Base-by-base conservation (phyloP, 805 yeast genomes). In the Barnettozyma sucrosica region DNA sequence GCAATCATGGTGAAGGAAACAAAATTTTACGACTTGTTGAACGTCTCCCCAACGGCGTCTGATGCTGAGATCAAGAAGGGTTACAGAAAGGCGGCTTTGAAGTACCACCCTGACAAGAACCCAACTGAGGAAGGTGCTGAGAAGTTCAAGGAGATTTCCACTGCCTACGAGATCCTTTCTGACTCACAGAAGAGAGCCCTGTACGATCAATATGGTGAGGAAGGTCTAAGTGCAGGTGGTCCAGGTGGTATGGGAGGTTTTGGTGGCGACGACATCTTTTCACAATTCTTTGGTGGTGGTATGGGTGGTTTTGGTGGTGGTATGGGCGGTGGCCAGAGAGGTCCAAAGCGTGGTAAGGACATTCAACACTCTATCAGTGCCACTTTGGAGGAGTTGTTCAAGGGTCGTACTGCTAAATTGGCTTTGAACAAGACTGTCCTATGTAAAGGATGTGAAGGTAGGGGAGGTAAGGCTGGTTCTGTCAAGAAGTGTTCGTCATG, bases 381-480 rank as follows among this genome's bases (percentile, higher is more conserved):
- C 58, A 76, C 96, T 41, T 76, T 93, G 61, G 98, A 92, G 70
- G 98, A 93, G 66, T 75, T 93, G 53, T 93, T 81, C 79, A 86
- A 84, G 70, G 99, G 99, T 54, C 86, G 90, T 74, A 82, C 89
- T 41, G 83, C 97, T 50, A 93, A 93, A 72, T 77, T 93, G 72
- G 96, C 98, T 8, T 77, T 93, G 53, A 89, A 89, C 73, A 89
- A 89, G 75, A 90, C 97, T 47, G 76, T 92, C 38, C 70, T 89
- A 57, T 93, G 99, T 80, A 77, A 79, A 63, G 63, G 79, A 43
- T 93, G 99, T 77, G 84, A 87, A 47, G 99, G 99, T 62, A 81
- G 81, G 62, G 99, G 99, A 69, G 99, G 99, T 71, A 88, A 88
- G 63, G 86, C 82, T 57, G 95, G 93, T 54, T 75, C 87, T 49